Conservation (phyloP, 305 asterid genomes). For the Fraxinus ornus region DNA sequence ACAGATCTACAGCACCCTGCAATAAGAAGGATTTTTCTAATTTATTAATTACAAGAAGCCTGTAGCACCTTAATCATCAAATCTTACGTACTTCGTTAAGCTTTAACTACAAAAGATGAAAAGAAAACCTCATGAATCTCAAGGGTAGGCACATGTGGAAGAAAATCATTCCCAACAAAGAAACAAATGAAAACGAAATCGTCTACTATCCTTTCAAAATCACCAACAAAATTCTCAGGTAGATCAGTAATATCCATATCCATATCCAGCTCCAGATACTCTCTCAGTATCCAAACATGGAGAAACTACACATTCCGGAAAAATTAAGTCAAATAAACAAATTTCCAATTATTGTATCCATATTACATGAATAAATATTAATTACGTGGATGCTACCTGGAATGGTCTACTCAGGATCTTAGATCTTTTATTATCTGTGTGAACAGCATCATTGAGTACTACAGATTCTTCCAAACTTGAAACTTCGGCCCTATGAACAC, state of each 20-base stretch:
- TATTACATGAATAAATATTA: not conserved
- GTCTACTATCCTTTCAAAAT: slow-evolving; percentile 48
- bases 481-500: not conserved
- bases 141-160: slow-evolving; percentile 57
- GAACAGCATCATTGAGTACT: not conserved
- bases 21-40: not conserved
- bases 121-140: slow-evolving; percentile 53
- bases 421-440: not conserved
- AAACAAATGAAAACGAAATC: slow-evolving; percentile 63
- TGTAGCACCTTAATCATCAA: not conserved
- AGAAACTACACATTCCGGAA: slow-evolving; percentile 40
- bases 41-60: not conserved
- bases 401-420: not conserved
- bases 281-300: slow-evolving; percentile 47
- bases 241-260: slow-evolving; percentile 14
- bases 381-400: slow-evolving; percentile 25
- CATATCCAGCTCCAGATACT: slow-evolving; percentile 52
- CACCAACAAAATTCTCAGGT: slow-evolving; percentile 31
- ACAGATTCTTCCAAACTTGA: not conserved
- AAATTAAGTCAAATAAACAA: not conserved
- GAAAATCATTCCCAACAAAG: slow-evolving; percentile 64
- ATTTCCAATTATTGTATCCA: not conserved
- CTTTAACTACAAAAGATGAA: not conserved
- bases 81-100: not conserved
- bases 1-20: slow-evolving; percentile 51